Percentiles rank a stretch among this genome's conserved stretches.
phyloP scores from a whole-genome alignment of 2,329 filamentous ascomycete species.

The Cercospora sp. region DNA sequence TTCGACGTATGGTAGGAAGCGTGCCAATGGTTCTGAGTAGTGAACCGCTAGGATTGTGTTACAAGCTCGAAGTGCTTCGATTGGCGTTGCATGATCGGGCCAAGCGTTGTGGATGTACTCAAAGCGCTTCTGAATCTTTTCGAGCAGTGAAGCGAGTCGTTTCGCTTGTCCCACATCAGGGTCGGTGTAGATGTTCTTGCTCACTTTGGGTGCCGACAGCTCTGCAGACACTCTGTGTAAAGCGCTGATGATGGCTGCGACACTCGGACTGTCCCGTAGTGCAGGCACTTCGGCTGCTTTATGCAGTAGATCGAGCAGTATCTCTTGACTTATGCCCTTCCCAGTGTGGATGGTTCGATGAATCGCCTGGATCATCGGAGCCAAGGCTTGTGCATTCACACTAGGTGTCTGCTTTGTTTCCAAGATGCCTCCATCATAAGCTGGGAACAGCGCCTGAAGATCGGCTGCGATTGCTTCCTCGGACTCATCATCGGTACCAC shows the following conservation, averaged over 20 bases:
- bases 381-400: constrained; percentile 28
- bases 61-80: constrained; percentile 74
- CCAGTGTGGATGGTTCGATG: constrained; percentile 26
- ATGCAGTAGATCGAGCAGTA: constrained; percentile 25
- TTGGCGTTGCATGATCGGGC: constrained; percentile 75
- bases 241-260: constrained; percentile 1
- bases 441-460: constrained; percentile 78
- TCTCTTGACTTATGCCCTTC: constrained; percentile 6
- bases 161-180: constrained; percentile 73
- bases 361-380: constrained; percentile 27
- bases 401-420: background rate
- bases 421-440: constrained; percentile 59
- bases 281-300: constrained; percentile 10
- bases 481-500: constrained; percentile 72
- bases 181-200: constrained; percentile 79
- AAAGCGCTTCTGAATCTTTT: constrained; percentile 71
- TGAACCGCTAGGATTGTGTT: constrained; percentile 72
- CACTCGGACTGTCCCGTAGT: constrained; percentile 8
- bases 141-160: constrained; percentile 68
- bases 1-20: constrained; percentile 81
- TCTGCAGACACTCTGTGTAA: constrained; percentile 9
- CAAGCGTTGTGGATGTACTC: constrained; percentile 63
- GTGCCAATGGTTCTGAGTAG: constrained; percentile 80
- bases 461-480: constrained; percentile 73
- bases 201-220: constrained; percentile 4